phyloP scores from a whole-genome alignment of 2,329 filamentous ascomycete genomes.

The Apiospora rasikravindrae region DNA sequence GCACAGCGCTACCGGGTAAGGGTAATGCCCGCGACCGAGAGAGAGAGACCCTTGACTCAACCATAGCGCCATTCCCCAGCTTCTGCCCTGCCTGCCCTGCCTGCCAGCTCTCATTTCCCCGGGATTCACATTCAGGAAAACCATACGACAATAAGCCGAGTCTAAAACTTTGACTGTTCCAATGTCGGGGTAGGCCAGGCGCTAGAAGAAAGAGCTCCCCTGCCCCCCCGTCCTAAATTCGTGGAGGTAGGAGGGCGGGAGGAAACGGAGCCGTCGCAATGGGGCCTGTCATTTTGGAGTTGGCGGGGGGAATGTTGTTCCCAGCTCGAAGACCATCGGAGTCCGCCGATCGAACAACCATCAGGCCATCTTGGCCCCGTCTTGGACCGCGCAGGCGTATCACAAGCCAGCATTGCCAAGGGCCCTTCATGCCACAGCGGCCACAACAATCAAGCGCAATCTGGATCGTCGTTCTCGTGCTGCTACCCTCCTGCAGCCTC shows the following conservation, averaged over 20 bases:
- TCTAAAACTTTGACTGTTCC: not conserved
- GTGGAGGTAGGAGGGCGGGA: not conserved
- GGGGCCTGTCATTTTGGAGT: not conserved
- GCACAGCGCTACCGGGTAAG: not conserved
- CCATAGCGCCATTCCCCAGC: not conserved
- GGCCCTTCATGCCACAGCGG: not conserved
- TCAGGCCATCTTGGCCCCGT: conserved; percentile 21
- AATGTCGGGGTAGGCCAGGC: not conserved
- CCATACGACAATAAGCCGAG: conserved; percentile 1
- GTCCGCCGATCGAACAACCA: conserved; percentile 23
- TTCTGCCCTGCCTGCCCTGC: too few relatives aligned
- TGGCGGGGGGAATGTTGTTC: not conserved
- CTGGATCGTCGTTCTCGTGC: conserved; percentile 13
- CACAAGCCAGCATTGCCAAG: conserved; percentile 16
- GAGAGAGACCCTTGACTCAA: not conserved
- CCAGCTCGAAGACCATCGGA: conserved; percentile 10
- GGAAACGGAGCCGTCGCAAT: not conserved
- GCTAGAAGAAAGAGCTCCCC: conserved; percentile 11
- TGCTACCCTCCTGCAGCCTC: not conserved
- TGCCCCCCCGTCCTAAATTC: not conserved
- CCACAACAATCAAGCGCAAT: conserved; percentile 17
- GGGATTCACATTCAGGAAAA: not conserved
- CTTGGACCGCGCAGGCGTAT: not conserved
- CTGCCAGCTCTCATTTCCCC: not conserved
- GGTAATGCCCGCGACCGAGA: not conserved